phyloP scores from a whole-genome alignment of 306 rosid genomes.

The Prunus kanzakura region DNA sequence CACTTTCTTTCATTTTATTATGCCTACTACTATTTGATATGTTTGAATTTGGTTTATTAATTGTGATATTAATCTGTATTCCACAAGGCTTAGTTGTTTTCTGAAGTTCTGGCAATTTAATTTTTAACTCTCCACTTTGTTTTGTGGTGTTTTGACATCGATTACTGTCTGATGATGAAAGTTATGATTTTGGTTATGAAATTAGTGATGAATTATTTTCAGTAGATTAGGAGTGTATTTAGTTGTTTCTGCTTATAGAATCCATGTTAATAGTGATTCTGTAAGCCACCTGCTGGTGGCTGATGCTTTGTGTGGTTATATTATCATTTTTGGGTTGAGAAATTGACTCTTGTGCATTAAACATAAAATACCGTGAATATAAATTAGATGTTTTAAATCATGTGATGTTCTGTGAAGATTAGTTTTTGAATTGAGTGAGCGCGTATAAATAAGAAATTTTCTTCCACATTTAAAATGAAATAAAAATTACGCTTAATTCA shows the following conservation, averaged over 20 bases:
- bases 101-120: no score
- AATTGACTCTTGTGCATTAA: background rate
- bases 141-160: background rate
- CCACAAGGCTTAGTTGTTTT: no score
- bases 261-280: background rate
- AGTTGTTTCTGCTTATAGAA: background rate
- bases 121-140: background rate
- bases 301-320: slow-evolving; percentile 20
- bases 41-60: no score
- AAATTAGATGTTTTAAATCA: background rate
- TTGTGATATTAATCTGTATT: no score
- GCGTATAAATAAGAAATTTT: no score
- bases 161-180: background rate
- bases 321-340: slow-evolving; percentile 1
- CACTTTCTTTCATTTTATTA: background rate
- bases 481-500: no score
- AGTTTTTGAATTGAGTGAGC: background rate
- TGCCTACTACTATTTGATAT: background rate
- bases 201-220: background rate
- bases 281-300: background rate
- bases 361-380: background rate
- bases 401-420: background rate
- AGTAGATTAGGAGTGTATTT: background rate
- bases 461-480: no score
- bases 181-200: background rate